Base-by-base conservation (phyloP, 192 early-diverging fungal species). In the Diversispora eburnea region DNA sequence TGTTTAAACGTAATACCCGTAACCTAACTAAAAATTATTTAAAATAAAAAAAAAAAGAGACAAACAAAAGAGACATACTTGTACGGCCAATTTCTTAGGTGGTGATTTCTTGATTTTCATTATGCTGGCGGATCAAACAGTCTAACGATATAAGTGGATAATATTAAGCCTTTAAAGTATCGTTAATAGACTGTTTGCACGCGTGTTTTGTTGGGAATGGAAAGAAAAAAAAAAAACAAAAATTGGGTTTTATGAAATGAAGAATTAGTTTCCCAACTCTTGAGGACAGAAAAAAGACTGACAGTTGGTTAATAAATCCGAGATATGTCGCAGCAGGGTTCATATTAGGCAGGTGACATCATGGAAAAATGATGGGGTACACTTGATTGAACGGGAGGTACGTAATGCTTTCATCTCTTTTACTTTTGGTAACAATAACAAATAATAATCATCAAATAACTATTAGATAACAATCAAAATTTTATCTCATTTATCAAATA, bases 51-150 rank as follows among this genome's bases (percentile, higher is more conserved):
- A 54, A 54, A n/a, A n/a, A n/a, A n/a, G n/a, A n/a, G n/a, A n/a
- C n/a, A n/a, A 33, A 67, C 43, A 51, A 51, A 19, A 4, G 12
- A 8, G 60, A 73, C 72, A 64, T 43, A 73, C 72, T 2, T 60
- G 72, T 52, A 48, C 72, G 7, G 41, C 59, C 47, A 73, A 54
- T 55, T 73, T 73, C 61, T 73, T 73, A 54, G 72, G 72, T 9
- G 72, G 72, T 8, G 72, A 39, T 60, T 73, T 73, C 39, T 73
- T 73, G n/a, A 71, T 71, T 58, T 71, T 71, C 69, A 71, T 71
- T 58, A 71, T 71, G 17, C 9, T 48, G 69, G 19, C 59, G 58
- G 69, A 71, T 71, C 56, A 59, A 71, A 17, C 56, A 42, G 25
- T 9, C n/a, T 60, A 3, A 19, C 7, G 47, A 46, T 20, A 43